phyloP scores from a whole-genome alignment of 2,329 filamentous ascomycete genomes.

The Penicillium sp. region DNA sequence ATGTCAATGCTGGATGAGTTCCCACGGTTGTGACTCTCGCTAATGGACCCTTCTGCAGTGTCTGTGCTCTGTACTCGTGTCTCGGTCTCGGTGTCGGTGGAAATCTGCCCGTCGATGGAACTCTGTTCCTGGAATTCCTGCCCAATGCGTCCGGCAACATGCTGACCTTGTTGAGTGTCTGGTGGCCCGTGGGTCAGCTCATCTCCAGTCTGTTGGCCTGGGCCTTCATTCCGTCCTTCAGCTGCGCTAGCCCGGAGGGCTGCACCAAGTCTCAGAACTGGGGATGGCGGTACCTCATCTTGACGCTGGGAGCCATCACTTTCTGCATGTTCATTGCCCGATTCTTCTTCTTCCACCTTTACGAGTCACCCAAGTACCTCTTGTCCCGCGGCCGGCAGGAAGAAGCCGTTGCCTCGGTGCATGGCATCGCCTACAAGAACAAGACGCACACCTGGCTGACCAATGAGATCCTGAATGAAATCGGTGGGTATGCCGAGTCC shows the following conservation, averaged over 20 bases:
- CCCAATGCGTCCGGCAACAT: constrained; percentile 65
- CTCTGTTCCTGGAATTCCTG: constrained; percentile 75
- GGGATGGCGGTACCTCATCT: constrained; percentile 71
- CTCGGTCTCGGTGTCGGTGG: constrained; percentile 65
- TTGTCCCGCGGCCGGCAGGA: constrained; percentile 66
- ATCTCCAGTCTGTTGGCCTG: constrained; percentile 46
- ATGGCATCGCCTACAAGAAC: constrained; percentile 69
- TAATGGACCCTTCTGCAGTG: constrained; percentile 24
- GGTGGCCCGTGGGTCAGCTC: constrained; percentile 79
- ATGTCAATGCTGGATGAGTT: constrained; percentile 9
- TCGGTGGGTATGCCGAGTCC: constrained; percentile 44
- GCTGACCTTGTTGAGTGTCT: constrained; percentile 71
- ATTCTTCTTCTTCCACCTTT: constrained; percentile 73
- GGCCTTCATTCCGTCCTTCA: constrained; percentile 67
- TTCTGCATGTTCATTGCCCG: constrained; percentile 72
- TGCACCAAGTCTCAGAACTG: constrained; percentile 52
- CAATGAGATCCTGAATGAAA: constrained; percentile 55
- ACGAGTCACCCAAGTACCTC: constrained; percentile 80
- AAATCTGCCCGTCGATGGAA: constrained; percentile 72
- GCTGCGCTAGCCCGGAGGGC: constrained; percentile 38
- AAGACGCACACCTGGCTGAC: constrained; percentile 65
- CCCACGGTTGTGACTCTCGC: constrained; percentile 8
- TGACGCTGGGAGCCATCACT: constrained; percentile 65
- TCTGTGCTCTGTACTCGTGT: constrained; percentile 55
- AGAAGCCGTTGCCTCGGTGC: constrained; percentile 73